phyloP scores from a whole-genome alignment of 176 grass and related monocot species.

The Alloteropsis semialata region DNA sequence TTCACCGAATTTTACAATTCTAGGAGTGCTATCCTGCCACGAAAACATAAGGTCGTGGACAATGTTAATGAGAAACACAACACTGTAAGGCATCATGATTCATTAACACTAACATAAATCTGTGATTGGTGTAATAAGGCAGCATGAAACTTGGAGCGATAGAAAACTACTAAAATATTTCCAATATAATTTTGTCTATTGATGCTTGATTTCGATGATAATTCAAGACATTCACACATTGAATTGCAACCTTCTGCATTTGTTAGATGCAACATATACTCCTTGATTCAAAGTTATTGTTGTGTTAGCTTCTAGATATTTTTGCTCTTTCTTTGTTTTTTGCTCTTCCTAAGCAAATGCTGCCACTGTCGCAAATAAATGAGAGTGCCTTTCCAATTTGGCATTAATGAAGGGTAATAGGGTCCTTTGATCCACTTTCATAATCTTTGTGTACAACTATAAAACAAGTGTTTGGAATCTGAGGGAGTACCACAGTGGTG shows the following conservation, averaged over 20 bases:
- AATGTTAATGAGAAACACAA: not conserved
- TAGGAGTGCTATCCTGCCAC: constrained; percentile 69
- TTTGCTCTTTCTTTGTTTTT: not conserved
- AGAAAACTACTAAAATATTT: not conserved
- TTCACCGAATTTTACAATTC: constrained; percentile 73
- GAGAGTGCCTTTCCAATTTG: not conserved
- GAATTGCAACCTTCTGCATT: not conserved
- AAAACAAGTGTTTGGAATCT: not conserved
- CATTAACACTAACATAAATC: not conserved
- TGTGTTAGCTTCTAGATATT: not conserved
- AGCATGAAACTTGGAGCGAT: not conserved
- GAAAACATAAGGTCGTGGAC: not conserved
- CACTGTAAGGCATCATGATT: not conserved
- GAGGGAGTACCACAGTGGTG: not conserved
- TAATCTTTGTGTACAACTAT: not conserved
- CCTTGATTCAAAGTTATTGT: not conserved
- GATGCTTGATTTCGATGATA: not conserved
- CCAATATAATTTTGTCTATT: not conserved
- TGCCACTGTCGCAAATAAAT: not conserved
- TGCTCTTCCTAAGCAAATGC: not conserved
- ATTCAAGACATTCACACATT: not conserved
- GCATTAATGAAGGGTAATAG: not conserved
- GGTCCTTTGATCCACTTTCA: not conserved
- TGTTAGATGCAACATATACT: not conserved
- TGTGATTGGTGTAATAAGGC: not conserved